Evolutionary conservation across 2,329 filamentous ascomycete species (phyloP).

Genomic region (Arthroderma sp.): DNA sequence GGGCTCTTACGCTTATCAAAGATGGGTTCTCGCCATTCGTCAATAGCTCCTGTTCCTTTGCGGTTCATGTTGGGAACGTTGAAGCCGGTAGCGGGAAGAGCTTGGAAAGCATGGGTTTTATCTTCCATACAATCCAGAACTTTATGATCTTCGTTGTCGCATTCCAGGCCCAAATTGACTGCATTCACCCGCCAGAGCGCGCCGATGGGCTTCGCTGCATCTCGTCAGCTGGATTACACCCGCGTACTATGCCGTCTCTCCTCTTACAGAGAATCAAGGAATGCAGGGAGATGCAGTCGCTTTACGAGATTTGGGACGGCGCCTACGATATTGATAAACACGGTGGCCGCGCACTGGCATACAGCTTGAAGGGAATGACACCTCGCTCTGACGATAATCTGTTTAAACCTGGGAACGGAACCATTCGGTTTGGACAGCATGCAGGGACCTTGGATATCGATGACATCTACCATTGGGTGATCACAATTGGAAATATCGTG

Average conservation of each 20-base stretch:
- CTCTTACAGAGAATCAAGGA: conserved; percentile 3
- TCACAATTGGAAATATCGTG: conserved; percentile 12
- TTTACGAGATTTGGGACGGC: conserved; percentile 8
- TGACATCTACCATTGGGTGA: conserved; percentile 17
- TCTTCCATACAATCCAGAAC: conserved; percentile 13
- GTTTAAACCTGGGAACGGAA: conserved; percentile 5
- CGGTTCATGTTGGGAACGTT: conserved; percentile 17
- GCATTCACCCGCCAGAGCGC: conserved; percentile 13
- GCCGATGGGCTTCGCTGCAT: conserved; percentile 1
- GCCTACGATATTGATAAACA: neutral
- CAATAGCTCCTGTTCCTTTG: conserved; percentile 14
- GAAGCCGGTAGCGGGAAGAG: neutral
- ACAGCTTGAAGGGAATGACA: conserved; percentile 6
- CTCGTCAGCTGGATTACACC: conserved; percentile 3
- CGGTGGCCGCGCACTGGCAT: neutral
- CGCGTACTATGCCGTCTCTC: neutral
- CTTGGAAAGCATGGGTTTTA: conserved; percentile 10
- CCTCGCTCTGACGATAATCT: neutral
- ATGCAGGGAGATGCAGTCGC: conserved; percentile 3
- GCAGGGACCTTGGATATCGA: conserved; percentile 13
- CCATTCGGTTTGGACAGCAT: conserved; percentile 21
- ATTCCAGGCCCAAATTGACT: conserved; percentile 15
- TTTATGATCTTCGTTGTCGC: conserved; percentile 14
- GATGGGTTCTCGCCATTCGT: conserved; percentile 10
- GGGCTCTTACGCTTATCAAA: conserved; percentile 8